phyloP scores from a whole-genome alignment of 164 flowering plant species.

The Piper longum region DNA sequence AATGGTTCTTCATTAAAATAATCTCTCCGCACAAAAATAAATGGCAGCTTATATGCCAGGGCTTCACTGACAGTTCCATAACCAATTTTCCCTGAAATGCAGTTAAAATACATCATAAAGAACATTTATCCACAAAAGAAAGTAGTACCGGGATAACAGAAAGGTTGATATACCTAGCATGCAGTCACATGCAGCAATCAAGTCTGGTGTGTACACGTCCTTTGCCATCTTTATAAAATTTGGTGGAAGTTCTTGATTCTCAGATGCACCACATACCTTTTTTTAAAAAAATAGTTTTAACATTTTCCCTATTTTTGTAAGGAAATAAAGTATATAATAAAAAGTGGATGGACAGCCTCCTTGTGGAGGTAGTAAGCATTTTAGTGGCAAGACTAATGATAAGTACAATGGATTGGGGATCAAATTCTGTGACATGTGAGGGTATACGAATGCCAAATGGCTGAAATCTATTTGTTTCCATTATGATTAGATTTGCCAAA shows the following conservation, averaged over 20 bases:
- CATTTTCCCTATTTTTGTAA: too few relatives aligned
- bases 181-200: constrained; percentile 93
- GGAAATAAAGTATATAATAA: too few relatives aligned
- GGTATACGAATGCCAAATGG: too few relatives aligned
- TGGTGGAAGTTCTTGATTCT: constrained; percentile 68
- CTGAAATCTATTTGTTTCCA: too few relatives aligned
- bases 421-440: too few relatives aligned
- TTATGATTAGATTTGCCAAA: too few relatives aligned
- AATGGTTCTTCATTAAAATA: constrained; percentile 97
- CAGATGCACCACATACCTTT: constrained; percentile 94
- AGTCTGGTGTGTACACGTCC: constrained; percentile 88
- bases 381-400: too few relatives aligned
- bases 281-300: neutral
- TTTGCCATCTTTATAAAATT: constrained; percentile 73
- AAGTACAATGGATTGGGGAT: too few relatives aligned
- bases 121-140: too few relatives aligned
- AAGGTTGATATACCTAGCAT: constrained; percentile 64
- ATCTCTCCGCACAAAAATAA: constrained; percentile 92
- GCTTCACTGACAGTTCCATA: constrained; percentile 97
- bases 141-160: constrained; percentile 1
- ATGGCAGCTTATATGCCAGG: constrained; percentile 79
- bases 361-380: too few relatives aligned
- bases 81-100: constrained; percentile 80
- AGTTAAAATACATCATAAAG: neutral
- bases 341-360: too few relatives aligned